Percentiles rank a stretch among this genome's conserved stretches.
Evolutionary conservation across 2,329 filamentous ascomycete species (phyloP).

Genomic region (Aureobasidium sp.): DNA sequence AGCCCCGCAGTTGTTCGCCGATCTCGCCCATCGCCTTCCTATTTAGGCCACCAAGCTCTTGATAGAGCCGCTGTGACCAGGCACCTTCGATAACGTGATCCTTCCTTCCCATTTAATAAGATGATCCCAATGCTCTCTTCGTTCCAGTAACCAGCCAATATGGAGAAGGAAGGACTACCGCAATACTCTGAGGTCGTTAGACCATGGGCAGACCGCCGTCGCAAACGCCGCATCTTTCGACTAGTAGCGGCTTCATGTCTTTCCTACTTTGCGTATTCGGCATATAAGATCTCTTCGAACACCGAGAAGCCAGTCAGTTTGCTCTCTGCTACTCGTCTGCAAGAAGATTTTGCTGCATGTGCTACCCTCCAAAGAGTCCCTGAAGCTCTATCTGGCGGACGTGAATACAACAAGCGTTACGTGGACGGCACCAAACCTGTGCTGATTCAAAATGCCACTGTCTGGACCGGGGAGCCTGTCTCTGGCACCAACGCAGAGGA

Average conservation of each 20-base stretch:
- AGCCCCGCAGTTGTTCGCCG: conserved; percentile 1
- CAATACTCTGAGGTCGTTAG: conserved; percentile 12
- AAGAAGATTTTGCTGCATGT: conserved; percentile 51
- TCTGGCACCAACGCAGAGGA: conserved; percentile 48
- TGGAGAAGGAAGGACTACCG: conserved; percentile 15
- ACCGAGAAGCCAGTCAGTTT: conserved; percentile 13
- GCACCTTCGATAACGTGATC: conserved; percentile 6
- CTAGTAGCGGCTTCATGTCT: conserved; percentile 11
- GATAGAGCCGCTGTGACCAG: neutral
- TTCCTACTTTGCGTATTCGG: conserved; percentile 11
- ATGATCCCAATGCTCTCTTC: neutral
- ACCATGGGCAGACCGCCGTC: conserved; percentile 6
- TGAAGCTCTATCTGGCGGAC: conserved; percentile 48
- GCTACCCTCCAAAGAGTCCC: conserved; percentile 49
- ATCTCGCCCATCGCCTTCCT: conserved; percentile 10
- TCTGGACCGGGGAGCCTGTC: conserved; percentile 59
- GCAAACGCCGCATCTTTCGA: conserved; percentile 13
- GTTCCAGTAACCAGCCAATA: neutral
- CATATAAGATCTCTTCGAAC: conserved; percentile 13
- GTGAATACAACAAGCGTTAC: conserved; percentile 55
- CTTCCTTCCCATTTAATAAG: neutral
- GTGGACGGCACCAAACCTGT: conserved; percentile 53
- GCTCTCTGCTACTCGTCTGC: conserved; percentile 49
- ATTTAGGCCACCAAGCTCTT: neutral
- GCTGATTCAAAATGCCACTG: conserved; percentile 58